phyloP scores from a whole-genome alignment of 2,329 filamentous ascomycete species.

The Aspergillus sp. region DNA sequence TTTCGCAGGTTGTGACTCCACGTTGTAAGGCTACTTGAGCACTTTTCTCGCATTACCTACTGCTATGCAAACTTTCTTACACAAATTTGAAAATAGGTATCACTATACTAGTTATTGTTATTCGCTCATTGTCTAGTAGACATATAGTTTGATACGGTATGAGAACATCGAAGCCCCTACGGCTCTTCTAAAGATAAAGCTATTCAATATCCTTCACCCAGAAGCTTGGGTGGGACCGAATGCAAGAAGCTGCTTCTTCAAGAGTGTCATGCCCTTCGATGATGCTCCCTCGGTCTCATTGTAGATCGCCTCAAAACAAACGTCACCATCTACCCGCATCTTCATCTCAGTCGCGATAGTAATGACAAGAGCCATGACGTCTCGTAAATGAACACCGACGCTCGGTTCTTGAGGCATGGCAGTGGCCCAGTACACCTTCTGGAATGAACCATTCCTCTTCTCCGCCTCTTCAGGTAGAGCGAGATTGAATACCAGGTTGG shows the following conservation, averaged over 20 bases:
- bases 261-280: not conserved
- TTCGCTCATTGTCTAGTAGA: too few relatives aligned
- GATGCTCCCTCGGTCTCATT: not conserved
- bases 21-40: too few relatives aligned
- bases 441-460: not conserved
- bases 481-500: not conserved
- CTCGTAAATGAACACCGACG: not conserved
- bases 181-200: too few relatives aligned
- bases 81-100: too few relatives aligned
- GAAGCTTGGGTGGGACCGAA: too few relatives aligned
- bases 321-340: not conserved
- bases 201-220: too few relatives aligned
- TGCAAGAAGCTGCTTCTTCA: constrained; percentile 1
- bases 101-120: too few relatives aligned
- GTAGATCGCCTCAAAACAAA: not conserved
- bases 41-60: too few relatives aligned
- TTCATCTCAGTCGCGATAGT: constrained; percentile 1
- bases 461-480: not conserved
- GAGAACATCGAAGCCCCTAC: too few relatives aligned
- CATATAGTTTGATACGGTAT: too few relatives aligned
- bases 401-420: not conserved
- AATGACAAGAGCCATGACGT: not conserved
- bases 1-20: too few relatives aligned
- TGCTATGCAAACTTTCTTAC: too few relatives aligned
- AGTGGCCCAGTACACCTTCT: not conserved